Percentiles rank a stretch among this genome's conserved stretches.
Evolutionary conservation across 2,329 filamentous ascomycete species (phyloP).

Genomic region (Ceratocystis cacaofunesta): DNA sequence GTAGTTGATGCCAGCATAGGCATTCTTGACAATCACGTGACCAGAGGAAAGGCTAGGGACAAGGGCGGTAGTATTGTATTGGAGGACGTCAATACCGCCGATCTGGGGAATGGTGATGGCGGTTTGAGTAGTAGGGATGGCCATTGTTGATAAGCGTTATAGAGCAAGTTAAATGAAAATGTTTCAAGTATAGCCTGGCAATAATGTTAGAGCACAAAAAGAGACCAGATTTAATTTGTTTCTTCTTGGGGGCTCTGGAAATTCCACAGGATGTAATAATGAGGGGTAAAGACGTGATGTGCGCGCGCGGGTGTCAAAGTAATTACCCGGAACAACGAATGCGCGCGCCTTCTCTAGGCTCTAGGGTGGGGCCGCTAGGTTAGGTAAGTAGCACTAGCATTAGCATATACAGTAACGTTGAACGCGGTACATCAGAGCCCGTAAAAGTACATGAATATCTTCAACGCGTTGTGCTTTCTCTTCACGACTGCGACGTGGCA

Average conservation of each 20-base stretch:
- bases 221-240: background rate
- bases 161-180: background rate
- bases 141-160: conserved; percentile 37
- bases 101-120: conserved; percentile 50
- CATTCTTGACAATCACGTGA: conserved; percentile 47
- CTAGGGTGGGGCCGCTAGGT: background rate
- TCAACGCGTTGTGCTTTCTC: too few species aligned
- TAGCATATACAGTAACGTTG: too few species aligned
- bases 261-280: background rate
- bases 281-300: background rate
- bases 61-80: conserved; percentile 36
- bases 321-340: background rate
- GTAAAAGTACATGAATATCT: too few species aligned
- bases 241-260: background rate
- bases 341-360: background rate
- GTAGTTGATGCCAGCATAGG: conserved; percentile 53
- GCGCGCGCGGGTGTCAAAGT: background rate
- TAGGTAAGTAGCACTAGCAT: background rate
- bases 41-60: conserved; percentile 38
- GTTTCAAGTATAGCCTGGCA: background rate
- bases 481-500: background rate
- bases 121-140: conserved; percentile 48
- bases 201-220: background rate
- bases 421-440: too few species aligned
- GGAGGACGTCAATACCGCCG: conserved; percentile 54